Evolutionary conservation across 2,329 filamentous ascomycete genomes (phyloP), one percentile per base, ranked within the genome.

Genomic region (Neofusicoccum umdonicola): DNA sequence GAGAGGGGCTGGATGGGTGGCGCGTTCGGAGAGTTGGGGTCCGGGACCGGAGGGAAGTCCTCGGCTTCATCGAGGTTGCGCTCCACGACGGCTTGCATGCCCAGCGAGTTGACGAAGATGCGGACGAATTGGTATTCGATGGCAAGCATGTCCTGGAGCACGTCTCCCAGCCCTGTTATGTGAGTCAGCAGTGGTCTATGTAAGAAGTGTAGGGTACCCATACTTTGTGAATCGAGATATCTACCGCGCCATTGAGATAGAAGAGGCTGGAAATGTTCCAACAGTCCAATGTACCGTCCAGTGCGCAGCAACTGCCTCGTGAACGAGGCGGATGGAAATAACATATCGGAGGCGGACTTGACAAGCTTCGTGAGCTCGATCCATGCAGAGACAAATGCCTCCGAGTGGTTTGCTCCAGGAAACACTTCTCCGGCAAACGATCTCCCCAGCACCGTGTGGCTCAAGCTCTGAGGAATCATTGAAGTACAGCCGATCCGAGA

Each of bases 61-160:
- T 78, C 74, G 22, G 73, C 69, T 60, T 77, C 74, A 6, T 74
- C 73, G n/a, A 83, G 73, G 1, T 79, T 81, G n/a, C 83, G 81
- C 65, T 86, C 84, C 3, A 85, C 83, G 3, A 86, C 81, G 2
- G 84, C 84, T 71, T 86, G 84, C 73, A 86, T 83, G 2, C 83
- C 83, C 5, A 86, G 77, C 0, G 78, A 80, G 52, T 81, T 81
- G 44, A 77, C 78, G 62, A 79, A 81, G 15, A 79, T 77, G 1
- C 78, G 70, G 1, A 79, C 74, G 54, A 80, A 80, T 37, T 80
- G 76, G 52, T 79, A 86, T 65, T 86, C 84, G 15, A 86, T 84
- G 13, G 80, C 80, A 0, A 86, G 74, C 66, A 82, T 81, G 47
- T 83, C 80, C 60, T 80, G 80, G 12, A 83, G 67, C 1, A 74